Percentiles rank a stretch among this genome's conserved stretches.
phyloP scores from a whole-genome alignment of 202 grass and related monocot species.

The Eragrostis tef region DNA sequence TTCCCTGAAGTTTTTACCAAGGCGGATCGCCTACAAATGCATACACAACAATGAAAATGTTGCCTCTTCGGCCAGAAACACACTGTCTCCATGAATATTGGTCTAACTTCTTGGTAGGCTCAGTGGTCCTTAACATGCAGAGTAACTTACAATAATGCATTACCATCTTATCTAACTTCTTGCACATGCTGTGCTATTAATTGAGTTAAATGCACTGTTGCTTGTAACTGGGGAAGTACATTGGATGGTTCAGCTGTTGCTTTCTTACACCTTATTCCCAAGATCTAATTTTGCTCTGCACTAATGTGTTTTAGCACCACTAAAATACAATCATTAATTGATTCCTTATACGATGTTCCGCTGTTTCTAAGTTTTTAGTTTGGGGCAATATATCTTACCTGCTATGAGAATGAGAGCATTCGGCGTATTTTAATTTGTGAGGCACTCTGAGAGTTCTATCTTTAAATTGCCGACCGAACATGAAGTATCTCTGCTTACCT shows the following conservation, averaged over 20 bases:
- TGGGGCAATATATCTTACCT: neutral
- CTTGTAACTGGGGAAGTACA: constrained; percentile 37
- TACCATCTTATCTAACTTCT: constrained; percentile 23
- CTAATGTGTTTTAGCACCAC: constrained; percentile 1
- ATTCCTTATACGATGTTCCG: neutral
- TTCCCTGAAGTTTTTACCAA: constrained; percentile 65
- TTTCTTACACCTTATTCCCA: constrained; percentile 37
- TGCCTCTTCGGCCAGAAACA: constrained; percentile 10
- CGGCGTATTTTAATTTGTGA: constrained; percentile 19
- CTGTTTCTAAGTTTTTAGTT: neutral
- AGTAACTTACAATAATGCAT: constrained; percentile 56
- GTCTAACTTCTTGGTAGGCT: constrained; percentile 37
- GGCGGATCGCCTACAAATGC: constrained; percentile 56
- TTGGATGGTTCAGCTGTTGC: constrained; percentile 37
- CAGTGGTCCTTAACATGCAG: constrained; percentile 43
- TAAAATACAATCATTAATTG: constrained; percentile 24
- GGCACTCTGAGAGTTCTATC: constrained; percentile 11
- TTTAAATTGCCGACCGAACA: neutral
- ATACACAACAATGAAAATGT: constrained; percentile 21
- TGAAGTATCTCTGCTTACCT: constrained; percentile 54
- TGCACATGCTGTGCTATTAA: constrained; percentile 47
- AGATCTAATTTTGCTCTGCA: constrained; percentile 16
- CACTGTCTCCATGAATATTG: constrained; percentile 33
- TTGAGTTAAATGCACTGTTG: constrained; percentile 43
- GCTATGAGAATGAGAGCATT: constrained; percentile 5